Percentiles rank a stretch among this genome's conserved stretches.
phyloP scores from a whole-genome alignment of 139 green algal genomes.

The Picochlorum sp. region DNA sequence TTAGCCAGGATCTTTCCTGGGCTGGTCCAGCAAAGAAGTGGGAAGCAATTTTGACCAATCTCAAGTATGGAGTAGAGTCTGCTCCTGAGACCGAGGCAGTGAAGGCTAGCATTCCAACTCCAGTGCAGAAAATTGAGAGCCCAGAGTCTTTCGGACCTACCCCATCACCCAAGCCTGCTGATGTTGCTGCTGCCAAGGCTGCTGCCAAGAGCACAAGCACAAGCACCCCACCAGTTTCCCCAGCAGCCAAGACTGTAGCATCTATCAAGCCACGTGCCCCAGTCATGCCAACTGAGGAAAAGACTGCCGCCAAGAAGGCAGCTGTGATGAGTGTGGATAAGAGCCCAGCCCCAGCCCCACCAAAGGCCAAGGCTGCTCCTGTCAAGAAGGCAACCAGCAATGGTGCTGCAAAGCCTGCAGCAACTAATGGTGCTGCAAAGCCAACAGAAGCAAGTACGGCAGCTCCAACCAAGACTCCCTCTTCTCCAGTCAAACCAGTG shows the following conservation, averaged over 20 bases:
- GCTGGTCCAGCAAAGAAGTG: conserved; percentile 83
- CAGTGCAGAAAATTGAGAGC: conserved; percentile 15
- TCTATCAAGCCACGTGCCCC: not conserved
- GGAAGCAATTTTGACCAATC: conserved; percentile 68
- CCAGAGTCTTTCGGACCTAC: not conserved
- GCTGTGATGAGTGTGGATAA: not conserved
- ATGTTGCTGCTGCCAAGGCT: conserved; percentile 9
- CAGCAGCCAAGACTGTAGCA: conserved; percentile 4
- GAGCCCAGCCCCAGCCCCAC: not conserved
- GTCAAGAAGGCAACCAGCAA: not conserved
- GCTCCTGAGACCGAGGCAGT: conserved; percentile 15
- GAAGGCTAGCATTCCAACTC: conserved; percentile 27
- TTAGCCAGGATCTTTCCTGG: conserved; percentile 92
- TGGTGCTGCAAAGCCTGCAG: not conserved
- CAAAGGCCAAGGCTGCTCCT: conserved; percentile 10
- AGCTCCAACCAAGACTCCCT: not conserved
- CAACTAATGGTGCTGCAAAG: conserved; percentile 1
- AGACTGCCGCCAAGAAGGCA: conserved; percentile 3
- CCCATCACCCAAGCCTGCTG: conserved; percentile 6
- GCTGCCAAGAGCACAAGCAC: not conserved
- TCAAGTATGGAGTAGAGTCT: conserved; percentile 26
- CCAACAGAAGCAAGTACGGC: not conserved
- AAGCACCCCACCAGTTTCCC: not conserved
- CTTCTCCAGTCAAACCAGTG: too few species aligned
- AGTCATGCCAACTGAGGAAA: not conserved